Percentiles rank a stretch among this genome's conserved stretches.
phyloP scores from a whole-genome alignment of 441 rosid genomes.

The Sinapis alba region DNA sequence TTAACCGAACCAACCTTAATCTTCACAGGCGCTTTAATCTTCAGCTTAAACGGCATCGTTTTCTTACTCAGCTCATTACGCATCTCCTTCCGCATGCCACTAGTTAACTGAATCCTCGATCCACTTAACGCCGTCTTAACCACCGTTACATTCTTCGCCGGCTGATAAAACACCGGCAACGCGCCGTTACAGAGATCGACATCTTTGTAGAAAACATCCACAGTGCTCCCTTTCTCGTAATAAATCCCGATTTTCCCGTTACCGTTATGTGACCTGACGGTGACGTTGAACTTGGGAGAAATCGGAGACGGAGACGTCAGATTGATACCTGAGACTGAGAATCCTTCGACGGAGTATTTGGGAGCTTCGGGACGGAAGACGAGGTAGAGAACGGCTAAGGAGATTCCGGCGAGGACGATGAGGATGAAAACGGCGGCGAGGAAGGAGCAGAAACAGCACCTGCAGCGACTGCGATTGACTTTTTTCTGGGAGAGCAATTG shows the following conservation, averaged over 20 bases:
- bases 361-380: slow-evolving; percentile 70
- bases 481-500: slow-evolving; percentile 52
- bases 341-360: slow-evolving; percentile 52
- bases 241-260: slow-evolving; percentile 72
- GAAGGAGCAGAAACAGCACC: slow-evolving; percentile 54
- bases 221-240: slow-evolving; percentile 54
- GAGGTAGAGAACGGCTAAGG: slow-evolving; percentile 63
- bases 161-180: slow-evolving; percentile 61
- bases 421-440: slow-evolving; percentile 40
- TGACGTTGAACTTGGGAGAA: slow-evolving; percentile 62
- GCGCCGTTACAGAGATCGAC: slow-evolving; percentile 51
- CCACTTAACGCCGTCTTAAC: slow-evolving; percentile 53
- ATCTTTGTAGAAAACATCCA: slow-evolving; percentile 44
- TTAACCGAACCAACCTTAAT: slow-evolving; percentile 75
- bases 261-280: slow-evolving; percentile 59
- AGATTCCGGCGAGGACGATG: slow-evolving; percentile 45
- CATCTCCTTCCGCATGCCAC: slow-evolving; percentile 35
- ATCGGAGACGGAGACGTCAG: slow-evolving; percentile 51
- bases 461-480: slow-evolving; percentile 35
- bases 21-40: slow-evolving; percentile 60
- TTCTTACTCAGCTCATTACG: slow-evolving; percentile 35
- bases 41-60: slow-evolving; percentile 58
- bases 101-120: slow-evolving; percentile 47
- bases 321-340: slow-evolving; percentile 61
- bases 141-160: slow-evolving; percentile 61